phyloP scores from a whole-genome alignment of 1,284 basidiomycete species.

The Fomitiporia mediterranea region DNA sequence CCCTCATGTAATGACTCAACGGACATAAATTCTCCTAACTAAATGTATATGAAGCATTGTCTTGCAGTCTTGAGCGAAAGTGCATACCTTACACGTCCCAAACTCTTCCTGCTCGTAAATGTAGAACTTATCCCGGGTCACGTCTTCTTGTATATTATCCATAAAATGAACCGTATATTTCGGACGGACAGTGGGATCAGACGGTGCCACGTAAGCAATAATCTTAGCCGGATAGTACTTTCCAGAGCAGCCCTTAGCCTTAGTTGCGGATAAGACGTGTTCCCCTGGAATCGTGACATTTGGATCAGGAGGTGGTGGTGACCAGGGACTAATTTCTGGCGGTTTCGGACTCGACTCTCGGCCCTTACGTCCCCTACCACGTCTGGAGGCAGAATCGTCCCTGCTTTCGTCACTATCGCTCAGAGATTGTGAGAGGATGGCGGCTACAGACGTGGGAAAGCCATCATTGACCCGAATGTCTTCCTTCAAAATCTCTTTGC shows the following conservation, averaged over 20 bases:
- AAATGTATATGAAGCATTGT: background rate
- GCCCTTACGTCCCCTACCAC: slow-evolving; percentile 27
- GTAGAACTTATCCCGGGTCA: slow-evolving; percentile 52
- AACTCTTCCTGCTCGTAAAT: slow-evolving; percentile 53
- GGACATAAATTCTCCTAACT: slow-evolving; percentile 51
- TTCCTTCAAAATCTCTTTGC: slow-evolving; percentile 6
- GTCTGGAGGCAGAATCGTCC: slow-evolving; percentile 32
- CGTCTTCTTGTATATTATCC: slow-evolving; percentile 39
- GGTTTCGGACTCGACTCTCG: slow-evolving; percentile 22
- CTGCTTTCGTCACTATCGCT: slow-evolving; percentile 20
- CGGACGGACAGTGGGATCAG: slow-evolving; percentile 30
- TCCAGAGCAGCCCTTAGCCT: background rate
- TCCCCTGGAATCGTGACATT: slow-evolving; percentile 60
- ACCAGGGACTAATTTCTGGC: slow-evolving; percentile 27
- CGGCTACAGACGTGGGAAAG: slow-evolving; percentile 12
- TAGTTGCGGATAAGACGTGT: slow-evolving; percentile 42
- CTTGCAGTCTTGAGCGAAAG: background rate
- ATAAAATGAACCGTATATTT: slow-evolving; percentile 53
- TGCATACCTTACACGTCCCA: slow-evolving; percentile 47
- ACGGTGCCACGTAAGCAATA: slow-evolving; percentile 47
- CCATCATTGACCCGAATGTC: slow-evolving; percentile 12
- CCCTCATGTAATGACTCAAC: slow-evolving; percentile 7
- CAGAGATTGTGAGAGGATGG: slow-evolving; percentile 11
- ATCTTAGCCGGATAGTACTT: slow-evolving; percentile 65
- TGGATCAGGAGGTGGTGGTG: slow-evolving; percentile 42